A percentile compares a stretch with the other conserved stretches of the same genome.
These are phyloP conservation scores for Gossypium rotundifolium DNA, from an alignment of 345 rosid genomes.

Conservation along the genomic window DNA sequence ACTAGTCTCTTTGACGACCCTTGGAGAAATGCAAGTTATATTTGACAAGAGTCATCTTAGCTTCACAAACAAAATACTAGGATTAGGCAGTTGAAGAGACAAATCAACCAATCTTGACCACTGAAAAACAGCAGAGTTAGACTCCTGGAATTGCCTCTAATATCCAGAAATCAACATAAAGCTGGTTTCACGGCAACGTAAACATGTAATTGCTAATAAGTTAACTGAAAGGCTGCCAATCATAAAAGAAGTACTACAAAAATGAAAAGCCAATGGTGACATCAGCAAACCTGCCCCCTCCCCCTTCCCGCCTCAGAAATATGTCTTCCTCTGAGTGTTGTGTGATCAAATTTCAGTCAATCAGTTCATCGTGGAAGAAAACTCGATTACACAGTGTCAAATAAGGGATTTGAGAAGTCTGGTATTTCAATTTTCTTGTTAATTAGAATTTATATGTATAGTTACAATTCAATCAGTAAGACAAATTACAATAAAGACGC, in stretches of 20 bases:
- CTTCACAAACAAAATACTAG: background rate
- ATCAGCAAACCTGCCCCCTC: background rate
- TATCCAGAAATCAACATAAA: background rate
- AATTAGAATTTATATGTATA: background rate
- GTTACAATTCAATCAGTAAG: background rate
- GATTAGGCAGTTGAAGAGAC: background rate
- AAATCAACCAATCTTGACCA: background rate
- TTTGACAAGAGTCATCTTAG: background rate
- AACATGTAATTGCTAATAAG: background rate
- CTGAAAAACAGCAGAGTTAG: background rate
- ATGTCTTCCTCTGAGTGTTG: background rate
- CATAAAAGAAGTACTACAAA: background rate
- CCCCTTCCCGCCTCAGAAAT: background rate
- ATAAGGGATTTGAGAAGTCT: background rate
- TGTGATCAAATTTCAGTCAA: background rate
- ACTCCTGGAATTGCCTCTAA: background rate
- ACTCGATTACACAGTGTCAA: background rate
- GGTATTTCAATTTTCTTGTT: background rate
- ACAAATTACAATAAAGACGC: background rate
- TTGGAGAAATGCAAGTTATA: background rate
- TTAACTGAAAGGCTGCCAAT: background rate
- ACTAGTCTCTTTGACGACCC: background rate
- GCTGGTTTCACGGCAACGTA: background rate
- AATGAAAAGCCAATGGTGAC: background rate
- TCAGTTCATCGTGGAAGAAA: background rate